Evolutionary conservation across 176 grass and related monocot genomes (phyloP).

Genomic region (Pontederia paniculata): DNA sequence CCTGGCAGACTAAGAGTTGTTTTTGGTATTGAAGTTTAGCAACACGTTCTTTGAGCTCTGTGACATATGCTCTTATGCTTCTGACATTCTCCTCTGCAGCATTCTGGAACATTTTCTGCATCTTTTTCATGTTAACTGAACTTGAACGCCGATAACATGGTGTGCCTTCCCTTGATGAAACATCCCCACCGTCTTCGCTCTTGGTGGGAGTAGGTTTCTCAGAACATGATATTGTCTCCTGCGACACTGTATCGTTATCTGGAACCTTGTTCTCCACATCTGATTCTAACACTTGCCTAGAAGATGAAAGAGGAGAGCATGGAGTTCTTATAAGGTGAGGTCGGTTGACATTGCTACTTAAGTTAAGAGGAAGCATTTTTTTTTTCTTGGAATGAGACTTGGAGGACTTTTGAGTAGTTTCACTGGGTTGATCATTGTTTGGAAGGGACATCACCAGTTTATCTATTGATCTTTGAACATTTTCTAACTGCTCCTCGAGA

Average conservation of each 20-base stretch:
- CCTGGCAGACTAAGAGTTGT: constrained; percentile 93
- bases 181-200: constrained; percentile 52
- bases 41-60: constrained; percentile 87
- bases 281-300: constrained; percentile 32
- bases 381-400: constrained; percentile 59
- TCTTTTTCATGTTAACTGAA: constrained; percentile 96
- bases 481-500: constrained; percentile 77
- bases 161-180: constrained; percentile 65
- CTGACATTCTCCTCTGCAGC: constrained; percentile 91
- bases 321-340: constrained; percentile 48
- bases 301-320: constrained; percentile 63
- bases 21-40: constrained; percentile 99
- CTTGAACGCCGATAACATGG: constrained; percentile 65
- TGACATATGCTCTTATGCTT: constrained; percentile 77
- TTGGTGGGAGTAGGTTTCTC: constrained; percentile 66
- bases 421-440: constrained; percentile 31
- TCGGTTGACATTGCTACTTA: constrained; percentile 52
- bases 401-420: constrained; percentile 40
- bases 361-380: constrained; percentile 51
- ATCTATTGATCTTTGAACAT: constrained; percentile 80
- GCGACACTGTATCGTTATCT: constrained; percentile 30
- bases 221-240: constrained; percentile 26
- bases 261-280: constrained; percentile 78
- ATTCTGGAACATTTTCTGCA: constrained; percentile 96
- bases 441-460: constrained; percentile 93